Conservation (phyloP, 164 flowering plant species). For the Stephania japonica region DNA sequence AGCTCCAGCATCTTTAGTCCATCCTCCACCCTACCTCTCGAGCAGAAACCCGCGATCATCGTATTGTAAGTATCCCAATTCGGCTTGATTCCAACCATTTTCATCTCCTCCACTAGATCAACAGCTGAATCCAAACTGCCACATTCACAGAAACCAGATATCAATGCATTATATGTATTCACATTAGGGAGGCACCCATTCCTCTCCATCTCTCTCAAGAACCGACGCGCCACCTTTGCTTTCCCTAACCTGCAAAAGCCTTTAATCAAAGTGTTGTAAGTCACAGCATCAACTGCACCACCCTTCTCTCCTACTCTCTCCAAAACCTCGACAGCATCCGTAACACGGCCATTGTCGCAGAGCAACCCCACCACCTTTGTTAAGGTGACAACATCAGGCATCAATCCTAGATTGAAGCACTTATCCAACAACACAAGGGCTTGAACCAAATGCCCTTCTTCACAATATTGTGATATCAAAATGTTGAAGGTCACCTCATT, state of each 20-base stretch:
- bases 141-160: constrained; percentile 54
- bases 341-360: constrained; percentile 51
- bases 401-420: constrained; percentile 45
- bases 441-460: constrained; percentile 50
- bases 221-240: constrained; percentile 36
- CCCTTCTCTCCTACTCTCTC: constrained; percentile 65
- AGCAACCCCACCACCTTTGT: constrained; percentile 65
- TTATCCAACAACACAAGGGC: constrained; percentile 76
- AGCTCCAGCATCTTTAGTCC: constrained; percentile 57
- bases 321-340: constrained; percentile 62
- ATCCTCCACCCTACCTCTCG: constrained; percentile 46
- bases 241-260: constrained; percentile 67
- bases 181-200: constrained; percentile 76
- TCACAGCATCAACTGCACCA: constrained; percentile 48
- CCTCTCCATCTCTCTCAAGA: constrained; percentile 72
- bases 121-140: constrained; percentile 54
- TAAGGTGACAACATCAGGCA: constrained; percentile 59
- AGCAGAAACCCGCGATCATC: constrained; percentile 56
- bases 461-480: constrained; percentile 69
- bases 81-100: constrained; percentile 43
- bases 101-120: constrained; percentile 68
- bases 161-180: constrained; percentile 58
- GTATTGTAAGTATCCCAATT: constrained; percentile 54
- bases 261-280: constrained; percentile 63
- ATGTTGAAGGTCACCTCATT: constrained; percentile 68